A percentile compares a stretch with the other conserved stretches of the same genome.
Conservation (phyloP, 768 basidiomycete species). For the Trametes meyenii region DNA sequence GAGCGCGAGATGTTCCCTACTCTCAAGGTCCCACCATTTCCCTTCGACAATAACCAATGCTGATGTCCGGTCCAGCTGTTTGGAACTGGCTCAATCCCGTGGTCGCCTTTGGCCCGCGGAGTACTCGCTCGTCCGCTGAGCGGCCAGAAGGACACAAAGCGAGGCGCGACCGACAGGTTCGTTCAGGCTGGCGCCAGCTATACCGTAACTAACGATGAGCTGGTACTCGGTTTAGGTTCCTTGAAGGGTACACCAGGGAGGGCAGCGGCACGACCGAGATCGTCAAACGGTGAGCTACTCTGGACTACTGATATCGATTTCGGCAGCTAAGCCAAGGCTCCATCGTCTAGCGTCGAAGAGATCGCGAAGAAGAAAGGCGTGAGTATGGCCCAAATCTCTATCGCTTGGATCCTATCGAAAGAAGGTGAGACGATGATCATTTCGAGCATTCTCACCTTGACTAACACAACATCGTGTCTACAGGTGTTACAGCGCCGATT, state of each 20-base stretch:
- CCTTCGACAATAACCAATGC: too few species aligned
- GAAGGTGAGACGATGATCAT: neutral
- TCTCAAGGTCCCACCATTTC: conserved; percentile 26
- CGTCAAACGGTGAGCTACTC: conserved; percentile 17
- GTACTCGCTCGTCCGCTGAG: conserved; percentile 34
- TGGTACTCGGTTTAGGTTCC: neutral
- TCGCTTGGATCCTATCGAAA: conserved; percentile 41
- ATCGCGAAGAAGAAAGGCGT: conserved; percentile 45
- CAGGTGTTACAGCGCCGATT: conserved; percentile 42
- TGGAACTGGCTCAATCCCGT: conserved; percentile 44
- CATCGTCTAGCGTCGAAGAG: conserved; percentile 36
- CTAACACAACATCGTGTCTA: too few species aligned
- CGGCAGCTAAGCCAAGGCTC: too few species aligned
- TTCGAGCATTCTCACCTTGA: neutral
- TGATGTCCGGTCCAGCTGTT: conserved; percentile 24
- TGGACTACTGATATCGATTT: too few species aligned
- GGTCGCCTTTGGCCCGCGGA: conserved; percentile 44
- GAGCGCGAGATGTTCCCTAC: conserved; percentile 61
- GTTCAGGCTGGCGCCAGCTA: conserved; percentile 7
- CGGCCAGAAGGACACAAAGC: too few species aligned
- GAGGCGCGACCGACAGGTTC: too few species aligned
- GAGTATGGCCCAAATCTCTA: conserved; percentile 45
- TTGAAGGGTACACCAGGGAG: conserved; percentile 8
- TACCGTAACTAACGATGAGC: conserved; percentile 12
- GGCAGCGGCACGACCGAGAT: conserved; percentile 10